Evolutionary conservation across 768 basidiomycete species (phyloP).

Genomic region (Kwoniella botswanensis): DNA sequence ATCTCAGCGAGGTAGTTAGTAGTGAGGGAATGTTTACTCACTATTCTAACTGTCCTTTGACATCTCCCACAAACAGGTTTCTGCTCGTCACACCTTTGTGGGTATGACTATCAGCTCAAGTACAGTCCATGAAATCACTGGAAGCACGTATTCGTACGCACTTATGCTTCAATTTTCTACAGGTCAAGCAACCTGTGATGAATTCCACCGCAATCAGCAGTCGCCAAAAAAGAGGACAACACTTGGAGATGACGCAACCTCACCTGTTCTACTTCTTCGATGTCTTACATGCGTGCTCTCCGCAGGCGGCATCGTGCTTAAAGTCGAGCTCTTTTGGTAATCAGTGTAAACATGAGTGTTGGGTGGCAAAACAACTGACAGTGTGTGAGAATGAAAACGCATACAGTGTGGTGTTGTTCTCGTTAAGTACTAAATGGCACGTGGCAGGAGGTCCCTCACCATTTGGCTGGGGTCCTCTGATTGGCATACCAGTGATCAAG

Average conservation of each 20-base stretch:
- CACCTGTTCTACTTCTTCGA: conserved; percentile 1
- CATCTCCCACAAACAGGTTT: conserved; percentile 13
- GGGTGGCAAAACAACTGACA: neutral
- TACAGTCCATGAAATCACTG: too few relatives aligned
- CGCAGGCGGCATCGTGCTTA: neutral
- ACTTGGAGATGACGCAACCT: neutral
- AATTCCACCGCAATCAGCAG: too few relatives aligned
- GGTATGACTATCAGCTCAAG: neutral
- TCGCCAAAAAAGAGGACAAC: too few relatives aligned
- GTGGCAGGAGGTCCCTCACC: neutral
- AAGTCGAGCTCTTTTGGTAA: neutral
- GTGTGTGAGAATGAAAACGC: neutral
- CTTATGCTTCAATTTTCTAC: conserved; percentile 19
- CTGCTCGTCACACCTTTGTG: conserved; percentile 10
- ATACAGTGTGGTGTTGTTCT: neutral
- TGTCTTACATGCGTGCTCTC: neutral
- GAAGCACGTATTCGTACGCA: neutral
- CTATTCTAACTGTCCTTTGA: conserved; percentile 7
- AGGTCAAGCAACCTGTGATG: conserved; percentile 7
- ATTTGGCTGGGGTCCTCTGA: neutral
- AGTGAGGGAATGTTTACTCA: neutral
- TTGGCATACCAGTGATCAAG: too few relatives aligned
- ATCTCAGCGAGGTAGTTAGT: neutral
- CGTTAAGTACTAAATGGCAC: neutral
- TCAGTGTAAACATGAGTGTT: neutral